Conservation (phyloP, 2,329 filamentous ascomycete genomes). For the Myriosclerotinia duriaeana region DNA sequence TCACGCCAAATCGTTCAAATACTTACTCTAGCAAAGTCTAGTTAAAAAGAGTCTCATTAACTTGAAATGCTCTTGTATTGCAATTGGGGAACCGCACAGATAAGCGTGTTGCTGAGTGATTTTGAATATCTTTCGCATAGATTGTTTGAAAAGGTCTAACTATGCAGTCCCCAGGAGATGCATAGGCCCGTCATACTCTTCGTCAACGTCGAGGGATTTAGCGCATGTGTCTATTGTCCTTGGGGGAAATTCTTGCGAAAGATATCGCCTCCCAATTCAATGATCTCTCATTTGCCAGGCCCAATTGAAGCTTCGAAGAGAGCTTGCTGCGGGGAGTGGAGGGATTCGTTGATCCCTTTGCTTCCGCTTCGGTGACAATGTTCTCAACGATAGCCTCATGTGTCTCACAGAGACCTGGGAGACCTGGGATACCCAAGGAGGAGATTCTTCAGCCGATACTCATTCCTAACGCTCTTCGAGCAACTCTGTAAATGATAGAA, state of each 20-base stretch:
- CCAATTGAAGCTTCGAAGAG: not conserved
- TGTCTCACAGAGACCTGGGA: not conserved
- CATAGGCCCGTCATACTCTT: too few species aligned
- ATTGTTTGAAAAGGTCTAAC: not conserved
- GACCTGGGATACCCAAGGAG: not conserved
- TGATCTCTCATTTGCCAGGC: not conserved
- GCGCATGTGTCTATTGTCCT: not conserved
- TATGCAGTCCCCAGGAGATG: not conserved
- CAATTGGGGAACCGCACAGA: not conserved
- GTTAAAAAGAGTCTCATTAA: not conserved
- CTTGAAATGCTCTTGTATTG: not conserved
- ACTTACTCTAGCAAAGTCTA: not conserved
- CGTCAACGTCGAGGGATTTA: not conserved
- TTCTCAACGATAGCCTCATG: not conserved
- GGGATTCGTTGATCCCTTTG: not conserved
- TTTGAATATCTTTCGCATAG: not conserved
- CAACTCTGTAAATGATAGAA: not conserved
- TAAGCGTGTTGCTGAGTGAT: not conserved
- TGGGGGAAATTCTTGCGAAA: not conserved
- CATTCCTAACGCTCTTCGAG: not conserved
- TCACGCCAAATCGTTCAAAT: not conserved
- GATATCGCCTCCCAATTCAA: not conserved
- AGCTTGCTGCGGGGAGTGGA: not conserved
- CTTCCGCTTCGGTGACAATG: not conserved
- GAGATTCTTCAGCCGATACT: not conserved